Conservation (phyloP, 306 rosid species). For the Quercus variabilis region DNA sequence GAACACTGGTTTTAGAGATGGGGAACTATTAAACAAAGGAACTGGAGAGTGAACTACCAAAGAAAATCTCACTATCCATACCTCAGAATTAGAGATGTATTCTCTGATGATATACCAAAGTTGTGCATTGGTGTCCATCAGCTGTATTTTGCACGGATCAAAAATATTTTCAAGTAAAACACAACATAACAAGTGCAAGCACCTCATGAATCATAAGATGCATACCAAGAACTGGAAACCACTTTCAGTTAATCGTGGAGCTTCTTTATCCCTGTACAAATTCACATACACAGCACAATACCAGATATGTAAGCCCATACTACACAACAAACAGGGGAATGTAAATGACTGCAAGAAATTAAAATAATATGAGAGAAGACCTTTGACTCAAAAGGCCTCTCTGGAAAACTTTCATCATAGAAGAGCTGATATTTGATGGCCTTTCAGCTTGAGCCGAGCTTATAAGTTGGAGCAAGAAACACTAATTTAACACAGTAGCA, state of each 20-base stretch:
- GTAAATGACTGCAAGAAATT: constrained; percentile 8
- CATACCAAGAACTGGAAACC: constrained; percentile 99
- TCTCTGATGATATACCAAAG: constrained; percentile 98
- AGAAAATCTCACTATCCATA: constrained; percentile 17
- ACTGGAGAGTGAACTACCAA: not conserved
- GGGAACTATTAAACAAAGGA: not conserved
- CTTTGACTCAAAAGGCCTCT: constrained; percentile 83
- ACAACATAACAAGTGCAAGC: constrained; percentile 28
- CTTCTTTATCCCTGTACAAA: constrained; percentile 73
- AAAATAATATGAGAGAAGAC: constrained; percentile 31
- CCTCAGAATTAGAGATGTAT: constrained; percentile 94
- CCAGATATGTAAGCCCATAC: constrained; percentile 2
- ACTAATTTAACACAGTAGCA: constrained; percentile 58
- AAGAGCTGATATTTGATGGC: constrained; percentile 69
- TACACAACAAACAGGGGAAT: not conserved
- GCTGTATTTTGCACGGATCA: constrained; percentile 51
- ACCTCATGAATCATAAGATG: constrained; percentile 28
- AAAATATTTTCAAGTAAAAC: constrained; percentile 26
- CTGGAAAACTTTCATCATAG: constrained; percentile 93
- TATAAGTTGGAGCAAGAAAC: constrained; percentile 93
- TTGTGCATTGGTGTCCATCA: constrained; percentile 97
- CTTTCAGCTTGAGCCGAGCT: constrained; percentile 74
- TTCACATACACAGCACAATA: constrained; percentile 10
- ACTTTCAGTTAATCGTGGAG: constrained; percentile 85
- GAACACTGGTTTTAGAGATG: not conserved